A percentile compares a stretch with the other conserved stretches of the same genome.
Evolutionary conservation across 1,139 yeast genomes (phyloP).

Genomic region (Eremothecium sinecaudum): DNA sequence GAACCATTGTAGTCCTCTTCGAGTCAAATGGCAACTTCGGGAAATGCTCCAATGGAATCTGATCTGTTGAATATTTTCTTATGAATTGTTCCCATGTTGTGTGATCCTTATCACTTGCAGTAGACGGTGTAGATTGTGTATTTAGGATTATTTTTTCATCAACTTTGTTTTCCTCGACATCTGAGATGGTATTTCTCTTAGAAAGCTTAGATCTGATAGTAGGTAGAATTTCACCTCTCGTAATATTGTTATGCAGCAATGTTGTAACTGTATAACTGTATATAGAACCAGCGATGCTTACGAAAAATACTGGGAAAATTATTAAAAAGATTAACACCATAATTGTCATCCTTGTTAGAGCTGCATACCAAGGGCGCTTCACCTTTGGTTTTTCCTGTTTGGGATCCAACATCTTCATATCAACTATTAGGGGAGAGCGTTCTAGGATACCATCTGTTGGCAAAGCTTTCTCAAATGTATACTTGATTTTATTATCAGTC

Average conservation of each 20-base stretch:
- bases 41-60: slow-evolving; percentile 13
- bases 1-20: slow-evolving; percentile 37
- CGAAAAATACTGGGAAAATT: slow-evolving; percentile 20
- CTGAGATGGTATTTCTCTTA: slow-evolving; percentile 17
- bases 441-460: slow-evolving; percentile 19
- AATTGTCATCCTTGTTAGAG: slow-evolving; percentile 11
- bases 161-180: slow-evolving; percentile 12
- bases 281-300: slow-evolving; percentile 26
- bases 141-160: slow-evolving; percentile 2
- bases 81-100: slow-evolving; percentile 21
- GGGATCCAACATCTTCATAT: slow-evolving; percentile 35
- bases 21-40: slow-evolving; percentile 35
- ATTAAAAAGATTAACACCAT: slow-evolving; percentile 15
- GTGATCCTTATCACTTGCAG: background rate
- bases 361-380: slow-evolving; percentile 5
- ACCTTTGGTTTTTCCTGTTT: slow-evolving; percentile 8
- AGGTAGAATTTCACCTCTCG: slow-evolving; percentile 17
- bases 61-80: slow-evolving; percentile 17
- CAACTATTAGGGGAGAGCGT: slow-evolving; percentile 45
- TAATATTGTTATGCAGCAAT: slow-evolving; percentile 19
- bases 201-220: slow-evolving; percentile 17
- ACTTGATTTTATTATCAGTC: slow-evolving; percentile 29
- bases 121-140: background rate
- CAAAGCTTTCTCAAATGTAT: slow-evolving; percentile 25
- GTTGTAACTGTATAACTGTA: slow-evolving; percentile 25